phyloP scores from a whole-genome alignment of 768 basidiomycete genomes.

The Boletus rubropictus region DNA sequence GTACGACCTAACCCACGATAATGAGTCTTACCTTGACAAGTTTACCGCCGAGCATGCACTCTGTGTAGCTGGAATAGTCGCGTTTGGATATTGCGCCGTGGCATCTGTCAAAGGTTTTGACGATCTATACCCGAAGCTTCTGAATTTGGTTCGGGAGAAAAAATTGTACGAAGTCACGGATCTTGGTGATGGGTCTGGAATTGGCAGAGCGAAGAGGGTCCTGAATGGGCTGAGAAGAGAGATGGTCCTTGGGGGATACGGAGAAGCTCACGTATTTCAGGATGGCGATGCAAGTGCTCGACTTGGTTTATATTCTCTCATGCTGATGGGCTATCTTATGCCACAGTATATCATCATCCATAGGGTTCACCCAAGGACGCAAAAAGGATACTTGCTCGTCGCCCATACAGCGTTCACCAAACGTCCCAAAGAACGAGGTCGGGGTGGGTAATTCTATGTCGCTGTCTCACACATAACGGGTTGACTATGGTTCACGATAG shows the following conservation, averaged over 20 bases:
- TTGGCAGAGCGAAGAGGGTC: conserved; percentile 57
- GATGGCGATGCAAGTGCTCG: conserved; percentile 77
- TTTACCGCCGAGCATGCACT: conserved; percentile 92
- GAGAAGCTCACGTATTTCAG: conserved; percentile 95
- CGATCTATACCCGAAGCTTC: conserved; percentile 91
- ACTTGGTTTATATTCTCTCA: background rate
- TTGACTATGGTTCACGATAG: conserved; percentile 34
- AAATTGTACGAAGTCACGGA: conserved; percentile 69
- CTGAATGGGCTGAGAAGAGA: conserved; percentile 87
- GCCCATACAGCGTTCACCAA: conserved; percentile 91
- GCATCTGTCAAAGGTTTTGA: conserved; percentile 98
- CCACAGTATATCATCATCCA: conserved; percentile 87
- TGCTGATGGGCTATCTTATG: conserved; percentile 1
- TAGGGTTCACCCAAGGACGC: conserved; percentile 83
- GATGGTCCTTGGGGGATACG: conserved; percentile 81
- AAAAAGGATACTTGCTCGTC: conserved; percentile 88
- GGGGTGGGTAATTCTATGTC: conserved; percentile 44
- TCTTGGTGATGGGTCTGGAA: conserved; percentile 50
- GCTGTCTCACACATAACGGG: background rate
- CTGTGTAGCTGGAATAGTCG: conserved; percentile 87
- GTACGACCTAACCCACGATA: conserved; percentile 97
- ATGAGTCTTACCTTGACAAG: conserved; percentile 86
- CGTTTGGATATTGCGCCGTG: conserved; percentile 83
- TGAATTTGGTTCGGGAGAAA: conserved; percentile 83
- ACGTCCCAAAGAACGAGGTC: conserved; percentile 73